These are phyloP conservation scores for Leishmania lainsoni DNA, from an alignment of 208 protist species.

Conservation along the genomic window DNA sequence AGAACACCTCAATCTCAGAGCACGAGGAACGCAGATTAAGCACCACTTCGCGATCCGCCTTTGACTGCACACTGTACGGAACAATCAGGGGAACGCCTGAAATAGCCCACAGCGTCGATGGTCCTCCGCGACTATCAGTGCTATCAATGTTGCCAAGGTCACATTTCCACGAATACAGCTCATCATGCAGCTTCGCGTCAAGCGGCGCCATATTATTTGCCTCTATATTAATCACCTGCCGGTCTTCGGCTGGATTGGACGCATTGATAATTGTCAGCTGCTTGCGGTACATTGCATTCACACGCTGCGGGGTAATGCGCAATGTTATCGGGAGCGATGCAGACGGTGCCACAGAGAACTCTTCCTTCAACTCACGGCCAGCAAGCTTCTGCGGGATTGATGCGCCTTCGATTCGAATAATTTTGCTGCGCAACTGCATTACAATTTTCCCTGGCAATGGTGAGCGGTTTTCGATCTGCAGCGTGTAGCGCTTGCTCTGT, in stretches of 20 bases:
- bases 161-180: slow-evolving; percentile 81
- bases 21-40: slow-evolving; percentile 63
- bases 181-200: slow-evolving; percentile 83
- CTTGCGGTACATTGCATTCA: slow-evolving; percentile 87
- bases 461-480: slow-evolving; percentile 82
- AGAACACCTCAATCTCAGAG: slow-evolving; percentile 71
- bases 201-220: slow-evolving; percentile 87
- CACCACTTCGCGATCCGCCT: slow-evolving; percentile 52
- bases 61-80: slow-evolving; percentile 65
- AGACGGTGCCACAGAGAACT: slow-evolving; percentile 73
- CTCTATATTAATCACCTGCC: slow-evolving; percentile 85
- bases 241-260: slow-evolving; percentile 71
- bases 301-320: slow-evolving; percentile 79
- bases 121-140: slow-evolving; percentile 4
- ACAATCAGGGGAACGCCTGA: slow-evolving; percentile 79
- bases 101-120: slow-evolving; percentile 54
- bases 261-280: slow-evolving; percentile 83
- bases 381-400: slow-evolving; percentile 8
- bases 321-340: slow-evolving; percentile 72
- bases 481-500: slow-evolving; percentile 68
- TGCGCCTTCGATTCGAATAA: slow-evolving; percentile 79
- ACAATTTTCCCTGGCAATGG: slow-evolving; percentile 68
- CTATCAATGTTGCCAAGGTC: slow-evolving; percentile 25
- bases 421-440: slow-evolving; percentile 86
- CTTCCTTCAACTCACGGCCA: slow-evolving; percentile 57